Evolutionary conservation across 2,329 filamentous ascomycete species (phyloP), one percentile per base, ranked within the genome.

Genomic region (Xylaria sp.): DNA sequence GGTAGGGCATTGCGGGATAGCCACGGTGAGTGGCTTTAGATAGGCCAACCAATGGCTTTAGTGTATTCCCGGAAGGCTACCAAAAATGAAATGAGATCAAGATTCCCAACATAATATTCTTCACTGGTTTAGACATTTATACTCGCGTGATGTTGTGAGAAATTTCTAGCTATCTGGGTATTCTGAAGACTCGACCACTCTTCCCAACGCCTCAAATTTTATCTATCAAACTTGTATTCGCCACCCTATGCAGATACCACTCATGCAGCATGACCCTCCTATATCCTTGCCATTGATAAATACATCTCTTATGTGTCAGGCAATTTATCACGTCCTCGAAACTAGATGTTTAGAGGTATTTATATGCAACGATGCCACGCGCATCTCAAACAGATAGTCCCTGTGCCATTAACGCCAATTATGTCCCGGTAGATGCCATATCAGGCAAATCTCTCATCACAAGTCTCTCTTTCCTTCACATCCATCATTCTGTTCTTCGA

Each of bases 11-110:
- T 52, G 65, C 67, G 67, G 64, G 68, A 67, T 66, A 51, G 68
- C 66, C 69, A 65, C 67, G 28, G 28, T 9, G 67, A 64, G 66
- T 67, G 65, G 62, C 66, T 61, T 70, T 65, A 74, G 75, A 74
- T 67, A 70, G 66, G 58, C 68, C 68, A 65, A 67, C 61, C 62
- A 64, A 64, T 69, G 69, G 66, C 69, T 66, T 62, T 64, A 70
- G 67, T 71, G 67, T 72, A 71, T 71, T 69, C 64, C 69, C 67
- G 65, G 67, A 63, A 60, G 61, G 55, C 64, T 60, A 68, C 67
- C 67, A 66, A 71, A 72, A 72, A 67, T 67, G 65, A 71, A 64
- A 69, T 63, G 69, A 72, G 65, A 65, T 64, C 37, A 67, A 71
- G 69, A 72, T 72, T 72, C 69, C 70, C 67, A 63, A 65, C 49